Conservation (phyloP, 495 filamentous ascomycete species). For the Aspergillus cavernicola region DNA sequence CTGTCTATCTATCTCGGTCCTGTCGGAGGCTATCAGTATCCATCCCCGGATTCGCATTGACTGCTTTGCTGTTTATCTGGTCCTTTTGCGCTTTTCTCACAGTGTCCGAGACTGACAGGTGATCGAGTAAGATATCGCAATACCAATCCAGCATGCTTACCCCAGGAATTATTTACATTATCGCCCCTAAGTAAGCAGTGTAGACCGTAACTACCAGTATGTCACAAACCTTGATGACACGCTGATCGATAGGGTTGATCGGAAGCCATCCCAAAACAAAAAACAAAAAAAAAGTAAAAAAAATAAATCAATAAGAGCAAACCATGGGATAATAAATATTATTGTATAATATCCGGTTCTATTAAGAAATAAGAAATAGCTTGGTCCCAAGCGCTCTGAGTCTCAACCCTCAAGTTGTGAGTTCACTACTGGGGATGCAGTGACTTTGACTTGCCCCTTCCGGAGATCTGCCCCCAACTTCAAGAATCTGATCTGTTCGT, state of each 20-base stretch:
- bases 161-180: too few relatives aligned
- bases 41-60: conserved; percentile 3
- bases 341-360: conserved; percentile 1
- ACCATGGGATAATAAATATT: conserved; percentile 1
- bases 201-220: not conserved
- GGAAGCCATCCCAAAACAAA: not conserved
- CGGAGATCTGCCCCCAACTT: conserved; percentile 9
- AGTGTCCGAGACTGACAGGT: not conserved
- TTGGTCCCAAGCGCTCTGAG: not conserved
- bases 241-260: conserved; percentile 12
- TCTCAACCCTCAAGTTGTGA: too few relatives aligned
- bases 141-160: not conserved
- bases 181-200: too few relatives aligned
- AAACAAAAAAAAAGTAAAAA: conserved; percentile 2
- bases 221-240: not conserved
- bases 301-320: not conserved
- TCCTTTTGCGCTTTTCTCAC: not conserved
- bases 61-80: not conserved
- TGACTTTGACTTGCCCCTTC: conserved; percentile 9
- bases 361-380: not conserved
- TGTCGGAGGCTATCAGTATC: conserved; percentile 5
- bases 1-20: not conserved
- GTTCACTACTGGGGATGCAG: not conserved
- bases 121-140: not conserved
- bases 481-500: conserved; percentile 3